Conservation (phyloP, 2,329 filamentous ascomycete species). For the Paecilomyces sp. region DNA sequence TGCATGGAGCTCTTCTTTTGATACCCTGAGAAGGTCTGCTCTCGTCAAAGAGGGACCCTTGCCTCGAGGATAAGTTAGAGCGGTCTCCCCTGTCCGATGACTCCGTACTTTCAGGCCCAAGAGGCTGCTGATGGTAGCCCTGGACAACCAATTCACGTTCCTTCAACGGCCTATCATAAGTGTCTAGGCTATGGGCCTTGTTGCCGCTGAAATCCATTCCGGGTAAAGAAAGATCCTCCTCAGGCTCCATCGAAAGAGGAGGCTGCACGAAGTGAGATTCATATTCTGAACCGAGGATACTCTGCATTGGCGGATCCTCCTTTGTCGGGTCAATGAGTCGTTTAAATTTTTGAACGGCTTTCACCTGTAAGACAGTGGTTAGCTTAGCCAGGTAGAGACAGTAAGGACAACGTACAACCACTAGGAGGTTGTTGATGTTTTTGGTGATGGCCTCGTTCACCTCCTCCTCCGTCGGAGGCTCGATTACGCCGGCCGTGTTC, state of each 20-base stretch:
- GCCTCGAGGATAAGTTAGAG: slow-evolving; percentile 8
- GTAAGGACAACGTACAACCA: slow-evolving; percentile 52
- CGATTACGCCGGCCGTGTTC: slow-evolving; percentile 74
- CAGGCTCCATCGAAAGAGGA: slow-evolving; percentile 44
- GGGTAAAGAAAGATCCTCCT: slow-evolving; percentile 13
- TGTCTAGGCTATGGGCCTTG: slow-evolving; percentile 31
- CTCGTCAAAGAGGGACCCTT: slow-evolving; percentile 8
- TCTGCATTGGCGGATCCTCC: slow-evolving; percentile 47
- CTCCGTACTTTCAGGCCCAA: slow-evolving; percentile 2
- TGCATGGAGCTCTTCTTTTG: background rate
- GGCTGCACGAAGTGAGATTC: slow-evolving; percentile 51
- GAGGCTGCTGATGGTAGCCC: slow-evolving; percentile 40
- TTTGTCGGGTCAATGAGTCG: slow-evolving; percentile 53
- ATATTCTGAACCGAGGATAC: slow-evolving; percentile 51
- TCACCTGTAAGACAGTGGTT: slow-evolving; percentile 53
- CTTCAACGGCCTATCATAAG: slow-evolving; percentile 43
- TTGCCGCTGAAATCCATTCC: slow-evolving; percentile 12
- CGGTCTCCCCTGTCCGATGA: slow-evolving; percentile 8
- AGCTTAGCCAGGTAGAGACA: background rate
- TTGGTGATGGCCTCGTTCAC: slow-evolving; percentile 84
- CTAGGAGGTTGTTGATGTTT: slow-evolving; percentile 79
- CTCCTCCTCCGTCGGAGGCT: slow-evolving; percentile 82
- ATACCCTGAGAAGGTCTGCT: slow-evolving; percentile 4
- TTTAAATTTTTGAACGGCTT: slow-evolving; percentile 87
- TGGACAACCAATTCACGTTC: slow-evolving; percentile 46